Base-by-base conservation (phyloP, 768 basidiomycete genomes). In the Lentinus brumalis region DNA sequence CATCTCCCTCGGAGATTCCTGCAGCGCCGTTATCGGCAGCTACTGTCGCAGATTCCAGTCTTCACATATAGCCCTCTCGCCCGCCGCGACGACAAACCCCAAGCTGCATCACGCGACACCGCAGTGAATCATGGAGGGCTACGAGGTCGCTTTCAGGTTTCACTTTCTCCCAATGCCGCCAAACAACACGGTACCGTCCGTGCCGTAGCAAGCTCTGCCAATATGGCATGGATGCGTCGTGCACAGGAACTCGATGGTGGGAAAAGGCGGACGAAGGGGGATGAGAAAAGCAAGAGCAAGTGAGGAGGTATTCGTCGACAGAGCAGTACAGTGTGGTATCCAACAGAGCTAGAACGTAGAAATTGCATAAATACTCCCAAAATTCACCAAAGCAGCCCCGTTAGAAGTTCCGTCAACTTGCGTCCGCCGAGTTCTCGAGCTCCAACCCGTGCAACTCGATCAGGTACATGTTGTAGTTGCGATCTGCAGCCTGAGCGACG, bases 371-470 rank as follows among this genome's bases (percentile, higher is more conserved):
- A 63, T 65, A 64, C 30, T 61, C 53, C 53, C 56, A 58, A 60
- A 52, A 53, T 38, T 41, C 41, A 30, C 39, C 47, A 45, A 7
- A 35, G 35, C 35, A 39, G 41, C 15, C 42, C 38, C 29, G 30
- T 15, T 41, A 21, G 32, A 9, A 26, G 46, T 26, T 49, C 38
- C 18, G 59, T 53, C 62, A 63, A 62, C 61, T 50, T 16, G 53
- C 66, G 60, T 78, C 81, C 50, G 81, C 79, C 11, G 69, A 69
- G 45, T 70, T 70, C 67, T 78, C 80, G 70, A 92, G 76, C 73
- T 89, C 90, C 67, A 92, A 71, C 59, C 87, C 91, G 68, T 95
- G 95, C 67, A 97, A 74, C 69, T 96, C 94, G 69, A 96, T 96
- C 65, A 93, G 80, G 74, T 93, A 94, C 83, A 89, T 86, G 74